Evolutionary conservation across 352 stramenopile species (phyloP), one percentile per base, ranked within the genome.

Genomic region (Globisporangium paroecandrum): DNA sequence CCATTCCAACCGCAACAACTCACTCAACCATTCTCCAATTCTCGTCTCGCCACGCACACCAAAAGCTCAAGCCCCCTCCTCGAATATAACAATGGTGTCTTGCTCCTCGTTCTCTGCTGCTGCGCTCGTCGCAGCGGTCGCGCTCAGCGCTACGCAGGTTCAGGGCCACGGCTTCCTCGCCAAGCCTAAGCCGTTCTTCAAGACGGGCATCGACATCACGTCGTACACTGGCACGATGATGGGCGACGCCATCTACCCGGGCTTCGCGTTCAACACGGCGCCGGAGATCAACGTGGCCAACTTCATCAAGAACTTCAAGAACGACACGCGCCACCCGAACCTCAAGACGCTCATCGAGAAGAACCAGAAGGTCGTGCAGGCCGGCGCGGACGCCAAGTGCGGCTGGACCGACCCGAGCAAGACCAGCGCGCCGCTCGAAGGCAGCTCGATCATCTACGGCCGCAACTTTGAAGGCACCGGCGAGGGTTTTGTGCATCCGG

Each of bases 391-490:
- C 24, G 58, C 66, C 20, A 65, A 75, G 41, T 84, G 77, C 32
- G 77, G 77, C 38, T 89, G 79, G 68, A 77, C 76, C 1, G 71
- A 77, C 55, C 78, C 78, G 8, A 72, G 64, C 29, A 62, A 82
- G 43, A 72, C 65, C 49, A 75, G 65, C 65, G 77, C 76, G 53
- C 64, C 70, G 1, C 58, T 71, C 34, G 61, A 82, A 18, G 74
- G 76, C 36, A 69, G 77, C 60, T 74, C 76, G 36, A 65, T 86
- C 27, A 77, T 77, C 61, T 89, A 72, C 67, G 77, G 75, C 27
- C 69, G 70, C 34, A 78, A 65, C 65, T 59, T 69, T 51, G 73
- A 78, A 47, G 53, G 78, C 24, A 77, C 69, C 10, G 36, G 57
- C 0, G 70, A 82, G 32, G 77, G 77, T 41, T 77, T 82, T 22